Conservation (phyloP, 345 rosid species). For the Salix koriyanagi region DNA sequence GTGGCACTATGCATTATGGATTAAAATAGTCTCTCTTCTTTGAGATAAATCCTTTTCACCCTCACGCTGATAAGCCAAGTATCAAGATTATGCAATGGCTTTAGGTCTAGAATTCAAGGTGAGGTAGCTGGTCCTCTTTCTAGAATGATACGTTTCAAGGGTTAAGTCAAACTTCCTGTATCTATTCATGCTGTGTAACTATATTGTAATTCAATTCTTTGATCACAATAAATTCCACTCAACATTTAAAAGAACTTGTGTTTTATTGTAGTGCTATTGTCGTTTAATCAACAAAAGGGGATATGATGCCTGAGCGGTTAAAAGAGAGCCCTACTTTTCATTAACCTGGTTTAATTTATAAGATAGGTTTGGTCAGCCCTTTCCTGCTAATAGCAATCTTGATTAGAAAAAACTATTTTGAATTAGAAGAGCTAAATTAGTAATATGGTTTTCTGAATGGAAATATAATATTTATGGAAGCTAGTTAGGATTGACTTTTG, state of each 20-base stretch:
- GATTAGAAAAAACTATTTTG: too few relatives aligned
- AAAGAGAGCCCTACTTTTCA: too few relatives aligned
- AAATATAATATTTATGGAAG: too few relatives aligned
- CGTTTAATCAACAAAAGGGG: background rate
- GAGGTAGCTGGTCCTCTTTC: slow-evolving; percentile 22
- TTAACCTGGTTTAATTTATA: too few relatives aligned
- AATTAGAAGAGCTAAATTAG: too few relatives aligned
- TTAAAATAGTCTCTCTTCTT: slow-evolving; percentile 4
- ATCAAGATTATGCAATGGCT: background rate
- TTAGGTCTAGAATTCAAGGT: slow-evolving; percentile 42
- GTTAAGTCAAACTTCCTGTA: background rate
- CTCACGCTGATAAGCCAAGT: too few relatives aligned
- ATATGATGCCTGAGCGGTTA: background rate
- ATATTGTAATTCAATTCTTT: background rate
- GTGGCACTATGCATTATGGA: slow-evolving; percentile 27
- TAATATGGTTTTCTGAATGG: too few relatives aligned
- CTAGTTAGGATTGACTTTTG: too few relatives aligned
- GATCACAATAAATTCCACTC: background rate
- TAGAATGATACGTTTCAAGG: background rate
- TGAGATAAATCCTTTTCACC: background rate
- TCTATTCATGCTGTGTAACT: background rate
- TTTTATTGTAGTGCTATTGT: background rate
- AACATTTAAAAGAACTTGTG: background rate
- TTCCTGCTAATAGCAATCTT: too few relatives aligned
- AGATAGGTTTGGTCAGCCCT: too few relatives aligned